Conservation (phyloP, 208 protist species). For the Leishmania mexicana region DNA sequence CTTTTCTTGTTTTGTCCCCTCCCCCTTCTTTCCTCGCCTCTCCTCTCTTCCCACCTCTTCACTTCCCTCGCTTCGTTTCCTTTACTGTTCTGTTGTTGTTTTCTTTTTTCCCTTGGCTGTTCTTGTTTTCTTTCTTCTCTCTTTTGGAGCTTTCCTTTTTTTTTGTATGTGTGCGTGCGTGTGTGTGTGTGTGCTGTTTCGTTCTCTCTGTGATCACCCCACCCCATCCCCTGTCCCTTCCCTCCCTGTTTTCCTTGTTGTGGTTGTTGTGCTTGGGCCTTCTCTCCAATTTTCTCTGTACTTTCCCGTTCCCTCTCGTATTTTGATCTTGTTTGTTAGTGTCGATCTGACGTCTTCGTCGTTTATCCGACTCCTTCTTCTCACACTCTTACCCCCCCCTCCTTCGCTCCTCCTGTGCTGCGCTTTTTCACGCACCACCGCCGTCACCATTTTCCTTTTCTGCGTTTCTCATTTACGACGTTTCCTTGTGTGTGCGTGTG, state of each 20-base stretch:
- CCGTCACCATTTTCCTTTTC: background rate
- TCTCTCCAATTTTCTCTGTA: background rate
- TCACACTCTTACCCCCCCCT: background rate
- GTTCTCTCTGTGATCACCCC: background rate
- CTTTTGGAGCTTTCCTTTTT: background rate
- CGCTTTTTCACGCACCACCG: background rate
- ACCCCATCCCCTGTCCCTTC: background rate
- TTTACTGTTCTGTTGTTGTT: too few relatives aligned
- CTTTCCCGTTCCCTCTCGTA: background rate
- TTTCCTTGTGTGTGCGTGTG: background rate
- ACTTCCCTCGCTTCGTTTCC: background rate
- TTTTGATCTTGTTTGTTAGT: background rate
- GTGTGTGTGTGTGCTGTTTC: background rate
- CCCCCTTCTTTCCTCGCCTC: too few relatives aligned
- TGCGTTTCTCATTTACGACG: background rate
- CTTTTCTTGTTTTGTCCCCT: background rate
- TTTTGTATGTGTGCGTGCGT: background rate
- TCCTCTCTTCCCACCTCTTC: background rate
- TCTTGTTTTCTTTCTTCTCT: background rate
- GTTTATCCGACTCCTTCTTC: background rate
- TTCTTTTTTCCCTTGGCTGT: background rate
- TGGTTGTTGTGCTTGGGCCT: background rate
- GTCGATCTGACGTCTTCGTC: slow-evolving; percentile 1
- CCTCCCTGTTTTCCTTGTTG: background rate
- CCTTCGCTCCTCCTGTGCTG: background rate